Conservation (phyloP, 2,329 filamentous ascomycete genomes). For the Aspergillus unguis region DNA sequence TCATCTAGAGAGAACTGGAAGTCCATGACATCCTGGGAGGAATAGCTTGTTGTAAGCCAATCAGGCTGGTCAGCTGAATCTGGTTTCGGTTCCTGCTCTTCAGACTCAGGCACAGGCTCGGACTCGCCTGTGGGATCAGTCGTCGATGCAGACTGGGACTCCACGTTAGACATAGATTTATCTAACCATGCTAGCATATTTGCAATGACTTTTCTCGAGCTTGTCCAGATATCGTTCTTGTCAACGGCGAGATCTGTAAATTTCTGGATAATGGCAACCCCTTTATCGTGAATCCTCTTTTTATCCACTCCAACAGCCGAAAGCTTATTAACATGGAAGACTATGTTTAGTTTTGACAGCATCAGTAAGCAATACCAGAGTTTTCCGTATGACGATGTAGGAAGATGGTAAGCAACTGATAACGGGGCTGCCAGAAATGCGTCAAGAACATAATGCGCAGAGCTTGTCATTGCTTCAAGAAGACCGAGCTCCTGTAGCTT, state of each 20-base stretch:
- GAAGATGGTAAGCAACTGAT: not conserved
- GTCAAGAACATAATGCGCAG: slow-evolving; percentile 2
- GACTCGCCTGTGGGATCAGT: too few relatives aligned
- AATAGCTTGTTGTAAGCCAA: not conserved
- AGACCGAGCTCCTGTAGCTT: slow-evolving; percentile 1
- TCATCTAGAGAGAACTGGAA: not conserved
- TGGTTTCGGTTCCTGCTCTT: not conserved
- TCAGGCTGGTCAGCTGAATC: not conserved
- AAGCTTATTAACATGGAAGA: slow-evolving; percentile 2
- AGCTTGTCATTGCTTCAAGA: slow-evolving; percentile 1
- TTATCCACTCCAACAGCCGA: not conserved
- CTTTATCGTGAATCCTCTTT: not conserved
- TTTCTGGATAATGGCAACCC: not conserved
- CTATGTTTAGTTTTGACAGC: slow-evolving; percentile 9
- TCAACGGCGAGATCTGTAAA: not conserved
- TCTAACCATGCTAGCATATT: slow-evolving; percentile 11
- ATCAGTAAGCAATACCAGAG: slow-evolving; percentile 14
- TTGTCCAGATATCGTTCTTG: not conserved
- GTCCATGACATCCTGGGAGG: not conserved
- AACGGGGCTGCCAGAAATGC: slow-evolving; percentile 3
- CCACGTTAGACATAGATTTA: not conserved
- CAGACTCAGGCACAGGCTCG: not conserved
- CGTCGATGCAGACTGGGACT: not conserved
- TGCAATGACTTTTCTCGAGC: not conserved
- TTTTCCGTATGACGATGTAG: slow-evolving; percentile 5